Conservation (phyloP, 495 filamentous ascomycete species). For the Jackrogersella multiformis region DNA sequence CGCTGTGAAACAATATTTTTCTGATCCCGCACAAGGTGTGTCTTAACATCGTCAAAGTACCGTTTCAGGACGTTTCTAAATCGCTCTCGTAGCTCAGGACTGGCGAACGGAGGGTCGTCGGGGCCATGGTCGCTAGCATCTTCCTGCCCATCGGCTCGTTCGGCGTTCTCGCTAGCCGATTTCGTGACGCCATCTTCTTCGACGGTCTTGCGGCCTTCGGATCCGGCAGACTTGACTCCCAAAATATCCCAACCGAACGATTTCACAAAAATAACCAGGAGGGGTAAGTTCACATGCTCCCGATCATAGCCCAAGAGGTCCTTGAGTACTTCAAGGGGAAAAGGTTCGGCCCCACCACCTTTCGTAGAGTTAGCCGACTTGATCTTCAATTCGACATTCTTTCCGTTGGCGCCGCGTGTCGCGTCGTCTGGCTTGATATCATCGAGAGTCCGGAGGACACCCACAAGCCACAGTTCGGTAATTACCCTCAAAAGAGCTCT, state of each 20-base stretch:
- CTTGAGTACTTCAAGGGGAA: constrained; percentile 95
- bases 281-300: constrained; percentile 88
- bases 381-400: constrained; percentile 64
- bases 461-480: constrained; percentile 96
- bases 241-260: constrained; percentile 95
- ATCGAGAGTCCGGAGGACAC: constrained; percentile 84
- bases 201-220: constrained; percentile 83
- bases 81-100: constrained; percentile 80
- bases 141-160: constrained; percentile 53
- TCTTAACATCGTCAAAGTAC: constrained; percentile 94
- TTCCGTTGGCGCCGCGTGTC: constrained; percentile 63
- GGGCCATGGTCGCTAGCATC: constrained; percentile 45
- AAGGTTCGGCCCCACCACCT: constrained; percentile 77
- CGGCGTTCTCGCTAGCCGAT: constrained; percentile 54
- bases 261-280: constrained; percentile 95
- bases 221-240: constrained; percentile 72
- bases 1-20: constrained; percentile 83
- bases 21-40: constrained; percentile 88
- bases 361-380: constrained; percentile 58
- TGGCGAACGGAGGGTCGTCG: constrained; percentile 76
- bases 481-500: constrained; percentile 86
- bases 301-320: constrained; percentile 92
- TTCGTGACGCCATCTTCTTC: constrained; percentile 84
- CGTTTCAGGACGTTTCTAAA: constrained; percentile 88
- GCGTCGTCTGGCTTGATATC: constrained; percentile 90